Evolutionary conservation across 306 rosid species (phyloP).

Genomic region (Sicyos baderoa): DNA sequence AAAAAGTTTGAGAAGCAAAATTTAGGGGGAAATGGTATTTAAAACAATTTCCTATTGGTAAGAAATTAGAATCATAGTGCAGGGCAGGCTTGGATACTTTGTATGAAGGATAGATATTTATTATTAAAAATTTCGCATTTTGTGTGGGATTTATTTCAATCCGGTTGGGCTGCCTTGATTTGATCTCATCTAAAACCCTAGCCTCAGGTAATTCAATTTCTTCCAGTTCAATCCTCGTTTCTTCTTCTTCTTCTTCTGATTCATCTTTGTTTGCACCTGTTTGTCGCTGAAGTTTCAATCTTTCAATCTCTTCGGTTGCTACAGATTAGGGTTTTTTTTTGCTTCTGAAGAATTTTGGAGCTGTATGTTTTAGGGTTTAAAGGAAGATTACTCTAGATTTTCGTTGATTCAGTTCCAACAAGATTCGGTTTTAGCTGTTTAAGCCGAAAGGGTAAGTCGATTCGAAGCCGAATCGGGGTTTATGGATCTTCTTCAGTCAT

Average conservation of each 20-base stretch:
- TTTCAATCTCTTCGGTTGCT: not conserved
- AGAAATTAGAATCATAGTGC: no score
- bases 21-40: no score
- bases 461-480: not conserved
- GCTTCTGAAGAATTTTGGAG: not conserved
- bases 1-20: no score
- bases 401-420: not conserved
- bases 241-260: constrained; percentile 7
- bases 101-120: not conserved
- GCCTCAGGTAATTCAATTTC: not conserved
- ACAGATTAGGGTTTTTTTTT: not conserved
- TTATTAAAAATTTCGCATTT: no score
- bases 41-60: no score
- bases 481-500: constrained; percentile 69
- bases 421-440: not conserved
- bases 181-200: constrained; percentile 15
- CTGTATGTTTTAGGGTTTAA: constrained; percentile 2
- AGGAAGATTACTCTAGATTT: not conserved
- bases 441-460: not conserved
- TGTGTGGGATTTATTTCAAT: no score
- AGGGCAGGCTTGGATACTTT: no score
- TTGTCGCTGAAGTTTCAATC: not conserved
- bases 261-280: not conserved
- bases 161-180: not conserved
- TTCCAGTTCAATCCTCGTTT: not conserved